These are phyloP conservation scores for Barnettozyma hawaiiensis DNA, from an alignment of 1,139 yeast genomes.

Conservation along the genomic window DNA sequence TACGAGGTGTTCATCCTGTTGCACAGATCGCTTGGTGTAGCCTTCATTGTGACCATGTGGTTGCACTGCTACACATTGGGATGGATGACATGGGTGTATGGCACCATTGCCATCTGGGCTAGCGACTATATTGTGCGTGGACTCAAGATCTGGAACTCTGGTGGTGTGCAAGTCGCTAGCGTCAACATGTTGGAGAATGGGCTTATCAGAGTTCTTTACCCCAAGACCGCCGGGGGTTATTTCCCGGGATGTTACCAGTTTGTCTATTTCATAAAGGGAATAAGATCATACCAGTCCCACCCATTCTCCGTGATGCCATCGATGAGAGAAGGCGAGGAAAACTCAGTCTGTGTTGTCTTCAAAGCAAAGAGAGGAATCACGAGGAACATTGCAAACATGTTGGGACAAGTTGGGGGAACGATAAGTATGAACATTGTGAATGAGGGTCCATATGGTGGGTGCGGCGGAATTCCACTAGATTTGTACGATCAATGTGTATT, in stretches of 20 bases:
- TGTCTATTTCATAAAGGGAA: slow-evolving; percentile 30
- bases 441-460: slow-evolving; percentile 39
- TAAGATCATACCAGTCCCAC: slow-evolving; percentile 49
- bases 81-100: slow-evolving; percentile 41
- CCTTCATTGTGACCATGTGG: slow-evolving; percentile 36
- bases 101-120: slow-evolving; percentile 34
- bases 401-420: slow-evolving; percentile 5
- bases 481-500: slow-evolving; percentile 50
- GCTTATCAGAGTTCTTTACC: slow-evolving; percentile 33
- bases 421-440: slow-evolving; percentile 19
- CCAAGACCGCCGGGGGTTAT: slow-evolving; percentile 25
- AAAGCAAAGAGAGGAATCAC: slow-evolving; percentile 39
- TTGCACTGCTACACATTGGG: slow-evolving; percentile 36
- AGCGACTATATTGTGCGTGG: slow-evolving; percentile 36
- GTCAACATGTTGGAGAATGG: slow-evolving; percentile 32
- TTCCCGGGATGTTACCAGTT: slow-evolving; percentile 41
- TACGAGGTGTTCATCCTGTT: slow-evolving; percentile 39
- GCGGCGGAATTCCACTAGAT: slow-evolving; percentile 41
- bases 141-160: slow-evolving; percentile 29
- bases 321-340: slow-evolving; percentile 26
- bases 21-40: slow-evolving; percentile 34
- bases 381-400: slow-evolving; percentile 23
- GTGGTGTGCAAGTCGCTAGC: slow-evolving; percentile 34
- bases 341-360: slow-evolving; percentile 31
- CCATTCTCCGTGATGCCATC: slow-evolving; percentile 43